These are phyloP conservation scores for Aciculoconidium aculeatum DNA, from an alignment of 805 yeast species.

Conservation along the genomic window DNA sequence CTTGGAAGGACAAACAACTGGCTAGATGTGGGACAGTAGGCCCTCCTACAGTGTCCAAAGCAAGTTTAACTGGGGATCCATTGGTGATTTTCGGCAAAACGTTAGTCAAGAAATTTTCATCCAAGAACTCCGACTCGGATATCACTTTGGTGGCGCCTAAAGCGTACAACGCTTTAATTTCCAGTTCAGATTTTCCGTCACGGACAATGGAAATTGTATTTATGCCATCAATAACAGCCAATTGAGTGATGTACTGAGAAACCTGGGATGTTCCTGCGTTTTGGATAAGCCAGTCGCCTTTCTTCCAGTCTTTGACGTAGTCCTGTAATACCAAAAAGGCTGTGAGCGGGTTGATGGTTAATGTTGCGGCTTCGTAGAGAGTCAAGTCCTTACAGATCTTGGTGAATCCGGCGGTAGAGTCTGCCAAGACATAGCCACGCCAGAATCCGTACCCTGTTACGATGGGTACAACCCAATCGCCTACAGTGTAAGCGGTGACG, in stretches of 20 bases:
- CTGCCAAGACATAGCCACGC: slow-evolving; percentile 17
- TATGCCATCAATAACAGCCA: slow-evolving; percentile 17
- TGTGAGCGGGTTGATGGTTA: slow-evolving; percentile 15
- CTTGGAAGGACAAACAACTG: slow-evolving; percentile 17
- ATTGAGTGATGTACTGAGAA: slow-evolving; percentile 22
- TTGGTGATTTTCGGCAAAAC: slow-evolving; percentile 11
- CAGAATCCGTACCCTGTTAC: slow-evolving; percentile 17
- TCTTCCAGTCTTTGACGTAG: slow-evolving; percentile 14
- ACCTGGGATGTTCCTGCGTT: slow-evolving; percentile 32
- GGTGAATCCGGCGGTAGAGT: slow-evolving; percentile 6
- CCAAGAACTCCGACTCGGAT: slow-evolving; percentile 19
- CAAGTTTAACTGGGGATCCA: slow-evolving; percentile 22
- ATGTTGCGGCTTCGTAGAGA: slow-evolving; percentile 15
- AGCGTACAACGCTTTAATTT: slow-evolving; percentile 14
- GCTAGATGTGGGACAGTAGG: slow-evolving; percentile 15
- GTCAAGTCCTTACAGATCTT: no score
- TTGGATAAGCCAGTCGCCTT: slow-evolving; percentile 25
- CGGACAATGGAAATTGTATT: slow-evolving; percentile 23
- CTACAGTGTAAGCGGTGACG: slow-evolving; percentile 9
- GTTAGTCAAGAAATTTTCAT: slow-evolving; percentile 10
- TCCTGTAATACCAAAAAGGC: slow-evolving; percentile 14
- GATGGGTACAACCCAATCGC: slow-evolving; percentile 16
- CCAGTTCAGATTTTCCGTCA: slow-evolving; percentile 19
- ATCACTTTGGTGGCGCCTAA: slow-evolving; percentile 28
- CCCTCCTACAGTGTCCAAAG: slow-evolving; percentile 28